Conservation (phyloP, 148 eudicot genomes). For the Limonium bicolor region DNA sequence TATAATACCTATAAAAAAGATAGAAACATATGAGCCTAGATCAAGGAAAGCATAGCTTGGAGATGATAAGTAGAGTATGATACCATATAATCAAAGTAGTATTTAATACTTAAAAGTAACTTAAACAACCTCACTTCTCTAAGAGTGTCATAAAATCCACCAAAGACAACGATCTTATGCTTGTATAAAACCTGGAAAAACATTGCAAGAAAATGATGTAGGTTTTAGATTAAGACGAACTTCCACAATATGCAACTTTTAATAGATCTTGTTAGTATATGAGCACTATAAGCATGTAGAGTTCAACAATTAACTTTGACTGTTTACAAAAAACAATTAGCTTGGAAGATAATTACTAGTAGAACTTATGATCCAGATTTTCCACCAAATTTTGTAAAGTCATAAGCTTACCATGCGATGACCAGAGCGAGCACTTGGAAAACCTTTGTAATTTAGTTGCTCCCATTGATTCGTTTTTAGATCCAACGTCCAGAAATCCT, state of each 20-base stretch:
- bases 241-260: no score
- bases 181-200: constrained; percentile 82
- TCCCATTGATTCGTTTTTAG: constrained; percentile 98
- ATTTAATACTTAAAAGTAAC: not conserved
- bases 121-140: constrained; percentile 89
- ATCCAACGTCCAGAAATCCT: constrained; percentile 97
- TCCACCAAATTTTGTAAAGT: no score
- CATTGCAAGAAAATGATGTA: constrained; percentile 2
- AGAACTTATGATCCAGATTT: no score
- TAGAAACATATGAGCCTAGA: not conserved
- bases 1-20: constrained; percentile 55
- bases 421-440: constrained; percentile 95
- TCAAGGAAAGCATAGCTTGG: not conserved
- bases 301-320: no score
- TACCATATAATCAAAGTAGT: not conserved
- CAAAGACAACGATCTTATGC: constrained; percentile 93
- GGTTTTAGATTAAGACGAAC: not conserved
- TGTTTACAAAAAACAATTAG: no score
- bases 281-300: no score
- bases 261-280: no score
- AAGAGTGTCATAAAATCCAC: constrained; percentile 97
- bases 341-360: no score
- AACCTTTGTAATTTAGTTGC: constrained; percentile 90
- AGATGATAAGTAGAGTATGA: not conserved
- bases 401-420: constrained; percentile 92